phyloP scores from a whole-genome alignment of 1,139 yeast genomes.

The Protomyces pachydermus region DNA sequence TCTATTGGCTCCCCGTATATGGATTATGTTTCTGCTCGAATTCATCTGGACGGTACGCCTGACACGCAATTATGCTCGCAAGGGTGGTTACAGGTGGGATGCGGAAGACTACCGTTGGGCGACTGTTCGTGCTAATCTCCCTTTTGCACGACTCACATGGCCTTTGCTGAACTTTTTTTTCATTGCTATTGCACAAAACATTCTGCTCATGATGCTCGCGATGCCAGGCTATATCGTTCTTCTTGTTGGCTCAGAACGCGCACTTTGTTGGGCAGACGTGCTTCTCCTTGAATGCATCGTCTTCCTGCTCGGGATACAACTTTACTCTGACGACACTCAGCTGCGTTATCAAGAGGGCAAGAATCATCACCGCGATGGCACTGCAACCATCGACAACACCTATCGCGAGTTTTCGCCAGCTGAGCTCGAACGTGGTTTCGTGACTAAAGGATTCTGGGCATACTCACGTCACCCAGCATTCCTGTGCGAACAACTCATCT shows the following conservation, averaged over 20 bases:
- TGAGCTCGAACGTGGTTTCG: slow-evolving; percentile 32
- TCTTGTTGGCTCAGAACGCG: slow-evolving; percentile 23
- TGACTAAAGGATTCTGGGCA: slow-evolving; percentile 32
- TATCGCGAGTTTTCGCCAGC: slow-evolving; percentile 27
- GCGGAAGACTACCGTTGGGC: slow-evolving; percentile 33
- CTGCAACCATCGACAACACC: slow-evolving; percentile 8
- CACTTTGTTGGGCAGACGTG: slow-evolving; percentile 22
- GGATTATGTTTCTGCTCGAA: slow-evolving; percentile 23
- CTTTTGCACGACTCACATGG: slow-evolving; percentile 1
- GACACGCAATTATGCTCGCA: slow-evolving; percentile 32
- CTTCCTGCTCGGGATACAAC: slow-evolving; percentile 28
- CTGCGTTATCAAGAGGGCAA: slow-evolving; percentile 32
- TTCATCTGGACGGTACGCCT: slow-evolving; percentile 31
- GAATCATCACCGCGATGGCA: slow-evolving; percentile 1
- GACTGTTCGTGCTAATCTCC: slow-evolving; percentile 26
- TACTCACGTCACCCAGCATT: slow-evolving; percentile 33
- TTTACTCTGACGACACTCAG: slow-evolving; percentile 31
- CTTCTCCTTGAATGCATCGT: slow-evolving; percentile 24
- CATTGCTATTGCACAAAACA: slow-evolving; percentile 29
- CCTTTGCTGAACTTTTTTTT: slow-evolving; percentile 30
- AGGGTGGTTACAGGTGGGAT: slow-evolving; percentile 33
- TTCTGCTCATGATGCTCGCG: slow-evolving; percentile 30
- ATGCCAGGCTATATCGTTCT: slow-evolving; percentile 31
- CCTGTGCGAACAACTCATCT: slow-evolving; percentile 32
- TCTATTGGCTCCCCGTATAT: slow-evolving; percentile 24